Evolutionary conservation across 805 yeast genomes (phyloP).

Genomic region (Saturnispora galanensis): DNA sequence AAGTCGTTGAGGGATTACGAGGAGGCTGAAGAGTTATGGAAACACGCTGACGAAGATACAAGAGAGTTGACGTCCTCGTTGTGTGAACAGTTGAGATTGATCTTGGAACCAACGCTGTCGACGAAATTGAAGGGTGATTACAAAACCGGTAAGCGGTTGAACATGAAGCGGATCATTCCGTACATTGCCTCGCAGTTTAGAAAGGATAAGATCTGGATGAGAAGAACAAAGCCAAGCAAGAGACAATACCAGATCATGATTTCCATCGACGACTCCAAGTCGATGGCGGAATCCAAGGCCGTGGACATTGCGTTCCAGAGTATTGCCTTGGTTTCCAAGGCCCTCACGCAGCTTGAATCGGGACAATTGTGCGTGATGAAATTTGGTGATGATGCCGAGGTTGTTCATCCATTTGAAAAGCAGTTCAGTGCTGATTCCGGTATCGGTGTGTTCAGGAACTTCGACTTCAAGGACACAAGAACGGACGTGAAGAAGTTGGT

Average conservation of each 20-base stretch:
- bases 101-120: slow-evolving; percentile 92
- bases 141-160: slow-evolving; percentile 92
- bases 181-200: slow-evolving; percentile 96
- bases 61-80: slow-evolving; percentile 78
- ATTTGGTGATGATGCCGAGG: slow-evolving; percentile 75
- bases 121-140: slow-evolving; percentile 93
- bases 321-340: slow-evolving; percentile 87
- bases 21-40: slow-evolving; percentile 75
- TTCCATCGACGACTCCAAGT: slow-evolving; percentile 93
- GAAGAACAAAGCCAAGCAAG: slow-evolving; percentile 95
- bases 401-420: slow-evolving; percentile 83
- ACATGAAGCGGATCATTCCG: slow-evolving; percentile 95
- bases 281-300: slow-evolving; percentile 90
- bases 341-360: slow-evolving; percentile 86
- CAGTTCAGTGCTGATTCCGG: slow-evolving; percentile 83
- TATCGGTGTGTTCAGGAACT: slow-evolving; percentile 73
- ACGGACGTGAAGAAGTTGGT: slow-evolving; percentile 78
- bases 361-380: slow-evolving; percentile 87
- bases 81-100: slow-evolving; percentile 86
- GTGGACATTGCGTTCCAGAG: slow-evolving; percentile 91
- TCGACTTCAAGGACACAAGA: slow-evolving; percentile 78
- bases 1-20: slow-evolving; percentile 26
- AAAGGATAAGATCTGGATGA: slow-evolving; percentile 96
- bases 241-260: slow-evolving; percentile 97
- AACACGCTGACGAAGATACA: slow-evolving; percentile 70